Percentiles rank a stretch among this genome's conserved stretches.
Evolutionary conservation across 805 yeast species (phyloP).

Genomic region (Komagataella phaffii): DNA sequence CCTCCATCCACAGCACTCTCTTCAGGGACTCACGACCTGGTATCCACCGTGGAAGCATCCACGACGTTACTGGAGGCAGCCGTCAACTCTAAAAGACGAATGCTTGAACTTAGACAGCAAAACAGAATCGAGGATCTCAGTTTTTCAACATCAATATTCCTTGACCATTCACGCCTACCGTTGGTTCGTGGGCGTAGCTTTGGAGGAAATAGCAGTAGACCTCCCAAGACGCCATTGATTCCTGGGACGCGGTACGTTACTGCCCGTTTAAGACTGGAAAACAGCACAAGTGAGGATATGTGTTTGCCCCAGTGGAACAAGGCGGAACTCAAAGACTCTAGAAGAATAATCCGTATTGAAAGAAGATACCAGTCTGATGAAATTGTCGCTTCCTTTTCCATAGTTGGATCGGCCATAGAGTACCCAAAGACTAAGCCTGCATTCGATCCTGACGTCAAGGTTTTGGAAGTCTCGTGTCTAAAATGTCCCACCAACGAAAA

Average conservation of each 20-base stretch:
- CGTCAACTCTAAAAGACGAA: no score
- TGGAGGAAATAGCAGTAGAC: constrained; percentile 40
- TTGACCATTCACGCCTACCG: neutral
- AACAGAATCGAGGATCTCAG: neutral
- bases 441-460: constrained; percentile 22
- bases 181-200: constrained; percentile 36
- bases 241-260: constrained; percentile 21
- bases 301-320: constrained; percentile 38
- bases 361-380: constrained; percentile 34
- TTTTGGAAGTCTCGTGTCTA: constrained; percentile 43
- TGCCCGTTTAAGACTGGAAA: constrained; percentile 30
- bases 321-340: constrained; percentile 30
- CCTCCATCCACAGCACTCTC: no score
- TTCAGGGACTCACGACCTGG: accelerated
- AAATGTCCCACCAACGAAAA: constrained; percentile 18
- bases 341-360: constrained; percentile 47
- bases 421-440: constrained; percentile 25
- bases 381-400: constrained; percentile 33
- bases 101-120: no score
- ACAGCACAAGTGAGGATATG: constrained; percentile 30
- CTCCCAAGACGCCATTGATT: constrained; percentile 20
- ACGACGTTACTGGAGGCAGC: no score
- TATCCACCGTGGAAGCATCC: no score
- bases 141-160: neutral
- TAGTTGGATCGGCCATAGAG: constrained; percentile 37